A percentile compares a stretch with the other conserved stretches of the same genome.
Conservation (phyloP, 345 rosid genomes). For the Euphorbia peplus region DNA sequence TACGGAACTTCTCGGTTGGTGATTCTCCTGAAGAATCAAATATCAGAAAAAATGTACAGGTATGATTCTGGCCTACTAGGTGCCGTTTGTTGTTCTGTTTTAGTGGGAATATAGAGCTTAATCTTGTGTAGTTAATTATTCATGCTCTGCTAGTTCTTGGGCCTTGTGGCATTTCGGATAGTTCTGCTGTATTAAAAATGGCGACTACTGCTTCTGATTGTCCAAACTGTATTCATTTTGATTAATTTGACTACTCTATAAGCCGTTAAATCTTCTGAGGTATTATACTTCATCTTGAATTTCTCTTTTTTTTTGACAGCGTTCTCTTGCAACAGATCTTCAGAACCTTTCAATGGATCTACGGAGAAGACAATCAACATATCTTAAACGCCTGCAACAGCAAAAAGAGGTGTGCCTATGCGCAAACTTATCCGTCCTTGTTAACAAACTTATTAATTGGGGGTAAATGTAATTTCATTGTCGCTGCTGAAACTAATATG, state of each 20-base stretch:
- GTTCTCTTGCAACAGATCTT: conserved; percentile 92
- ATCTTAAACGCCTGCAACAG: conserved; percentile 82
- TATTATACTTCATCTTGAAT: background rate
- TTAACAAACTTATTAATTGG: background rate
- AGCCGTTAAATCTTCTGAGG: background rate
- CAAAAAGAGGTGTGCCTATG: conserved; percentile 65
- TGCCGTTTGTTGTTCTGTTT: background rate
- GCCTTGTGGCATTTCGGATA: background rate
- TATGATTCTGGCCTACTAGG: conserved; percentile 23
- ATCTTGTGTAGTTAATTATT: background rate
- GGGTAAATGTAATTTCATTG: background rate
- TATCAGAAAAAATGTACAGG: conserved; percentile 96
- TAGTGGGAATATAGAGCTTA: background rate
- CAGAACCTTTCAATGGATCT: conserved; percentile 86
- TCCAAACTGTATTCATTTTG: background rate
- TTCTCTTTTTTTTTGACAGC: conserved; percentile 28
- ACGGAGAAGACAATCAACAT: conserved; percentile 85
- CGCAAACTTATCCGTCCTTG: background rate
- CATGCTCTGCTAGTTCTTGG: background rate
- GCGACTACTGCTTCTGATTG: background rate
- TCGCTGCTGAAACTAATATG: background rate
- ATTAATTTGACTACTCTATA: background rate
- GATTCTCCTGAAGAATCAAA: conserved; percentile 89
- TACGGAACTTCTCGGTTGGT: conserved; percentile 59
- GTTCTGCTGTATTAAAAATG: background rate